Conservation (phyloP, 495 filamentous ascomycete species). For the Opeltia flavorubescens region DNA sequence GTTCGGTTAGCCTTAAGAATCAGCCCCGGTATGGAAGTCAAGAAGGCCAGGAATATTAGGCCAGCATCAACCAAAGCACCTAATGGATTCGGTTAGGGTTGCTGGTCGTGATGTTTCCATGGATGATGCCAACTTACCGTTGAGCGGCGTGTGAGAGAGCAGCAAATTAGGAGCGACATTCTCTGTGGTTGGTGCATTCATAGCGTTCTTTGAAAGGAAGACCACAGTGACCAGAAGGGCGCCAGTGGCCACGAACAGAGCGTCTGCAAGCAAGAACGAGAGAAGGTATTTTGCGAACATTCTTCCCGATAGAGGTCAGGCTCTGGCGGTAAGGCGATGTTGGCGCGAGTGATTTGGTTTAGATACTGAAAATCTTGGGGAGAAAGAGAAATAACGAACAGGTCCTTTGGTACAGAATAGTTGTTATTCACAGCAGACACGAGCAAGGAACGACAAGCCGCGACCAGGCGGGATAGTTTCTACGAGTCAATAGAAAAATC, state of each 20-base stretch:
- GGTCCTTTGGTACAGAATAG: no score
- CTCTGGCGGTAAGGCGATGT: neutral
- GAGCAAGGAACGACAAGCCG: no score
- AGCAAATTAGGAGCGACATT: conserved; percentile 50
- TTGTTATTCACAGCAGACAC: no score
- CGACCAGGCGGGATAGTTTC: no score
- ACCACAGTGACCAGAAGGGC: conserved; percentile 49
- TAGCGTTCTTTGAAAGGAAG: conserved; percentile 37
- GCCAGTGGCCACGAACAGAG: conserved; percentile 49
- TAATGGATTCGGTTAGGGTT: no score
- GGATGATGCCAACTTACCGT: conserved; percentile 28
- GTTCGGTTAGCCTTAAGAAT: conserved; percentile 21
- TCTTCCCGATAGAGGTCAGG: neutral
- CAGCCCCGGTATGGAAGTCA: conserved; percentile 24
- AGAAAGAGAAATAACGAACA: no score
- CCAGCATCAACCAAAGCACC: conserved; percentile 53
- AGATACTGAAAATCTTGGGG: no score
- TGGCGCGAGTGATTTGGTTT: neutral
- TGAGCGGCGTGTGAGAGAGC: conserved; percentile 44
- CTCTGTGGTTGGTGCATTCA: conserved; percentile 30
- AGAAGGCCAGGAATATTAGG: conserved; percentile 43
- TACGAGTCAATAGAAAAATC: no score
- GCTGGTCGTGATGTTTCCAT: no score
- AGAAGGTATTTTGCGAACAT: conserved; percentile 45
- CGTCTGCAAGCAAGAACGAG: conserved; percentile 40